phyloP scores from a whole-genome alignment of 495 filamentous ascomycete genomes.

The Xylaria castorea region DNA sequence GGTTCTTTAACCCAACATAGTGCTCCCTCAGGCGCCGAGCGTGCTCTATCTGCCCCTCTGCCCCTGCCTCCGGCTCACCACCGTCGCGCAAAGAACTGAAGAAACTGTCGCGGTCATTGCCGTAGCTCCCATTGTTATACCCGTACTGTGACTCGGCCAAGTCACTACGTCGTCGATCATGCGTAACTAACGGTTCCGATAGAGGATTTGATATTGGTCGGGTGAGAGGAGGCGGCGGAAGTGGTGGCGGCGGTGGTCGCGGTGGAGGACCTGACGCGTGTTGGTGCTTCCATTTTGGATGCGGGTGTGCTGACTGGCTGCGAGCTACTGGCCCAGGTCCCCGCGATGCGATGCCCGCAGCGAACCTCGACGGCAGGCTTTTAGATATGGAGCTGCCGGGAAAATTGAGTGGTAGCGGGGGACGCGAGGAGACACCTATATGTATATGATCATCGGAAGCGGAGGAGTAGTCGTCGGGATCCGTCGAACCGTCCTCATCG shows the following conservation, averaged over 20 bases:
- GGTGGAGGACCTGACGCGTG: not conserved
- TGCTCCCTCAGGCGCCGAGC: slow-evolving; percentile 30
- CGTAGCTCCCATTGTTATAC: not conserved
- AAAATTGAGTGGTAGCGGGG: slow-evolving; percentile 35
- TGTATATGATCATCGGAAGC: slow-evolving; percentile 37
- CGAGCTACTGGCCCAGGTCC: slow-evolving; percentile 12
- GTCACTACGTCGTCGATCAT: not conserved
- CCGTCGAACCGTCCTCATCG: slow-evolving; percentile 33
- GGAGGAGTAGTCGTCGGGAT: slow-evolving; percentile 34
- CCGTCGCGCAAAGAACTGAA: slow-evolving; percentile 18
- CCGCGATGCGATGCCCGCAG: slow-evolving; percentile 29
- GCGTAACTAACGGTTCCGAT: not conserved
- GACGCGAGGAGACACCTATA: slow-evolving; percentile 33
- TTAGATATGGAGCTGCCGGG: slow-evolving; percentile 36
- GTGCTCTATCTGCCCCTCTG: slow-evolving; percentile 23
- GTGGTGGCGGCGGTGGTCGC: not conserved
- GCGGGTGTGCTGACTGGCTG: slow-evolving; percentile 19
- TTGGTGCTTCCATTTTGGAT: slow-evolving; percentile 27
- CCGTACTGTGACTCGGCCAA: not conserved
- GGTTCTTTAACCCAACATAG: slow-evolving; percentile 31
- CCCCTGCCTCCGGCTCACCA: slow-evolving; percentile 12
- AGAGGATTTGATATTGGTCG: not conserved
- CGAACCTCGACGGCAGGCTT: slow-evolving; percentile 33
- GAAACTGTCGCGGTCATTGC: not conserved
- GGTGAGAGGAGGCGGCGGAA: not conserved